phyloP scores from a whole-genome alignment of 2,329 filamentous ascomycete species.

The Podosphaera fusca region DNA sequence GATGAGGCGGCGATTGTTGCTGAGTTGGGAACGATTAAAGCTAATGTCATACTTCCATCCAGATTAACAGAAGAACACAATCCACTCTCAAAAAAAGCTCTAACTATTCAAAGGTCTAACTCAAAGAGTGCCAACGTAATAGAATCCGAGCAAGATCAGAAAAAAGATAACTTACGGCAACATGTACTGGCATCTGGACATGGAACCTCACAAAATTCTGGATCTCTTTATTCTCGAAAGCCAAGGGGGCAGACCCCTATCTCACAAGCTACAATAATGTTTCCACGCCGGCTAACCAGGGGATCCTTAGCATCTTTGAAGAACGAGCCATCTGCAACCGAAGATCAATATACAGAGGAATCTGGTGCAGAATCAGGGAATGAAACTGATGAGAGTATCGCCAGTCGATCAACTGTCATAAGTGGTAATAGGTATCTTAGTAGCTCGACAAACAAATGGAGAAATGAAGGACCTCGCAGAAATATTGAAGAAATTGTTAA shows the following conservation, averaged over 20 bases:
- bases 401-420: conserved; percentile 12
- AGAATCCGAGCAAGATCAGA: conserved; percentile 2
- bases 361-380: conserved; percentile 14
- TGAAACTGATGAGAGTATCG: conserved; percentile 16
- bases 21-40: conserved; percentile 14
- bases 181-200: conserved; percentile 8
- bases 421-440: conserved; percentile 5
- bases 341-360: conserved; percentile 8
- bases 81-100: conserved; percentile 3
- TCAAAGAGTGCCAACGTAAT: conserved; percentile 9
- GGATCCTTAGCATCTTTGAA: conserved; percentile 7
- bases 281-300: conserved; percentile 6
- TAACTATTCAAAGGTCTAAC: conserved; percentile 13
- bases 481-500: conserved; percentile 12
- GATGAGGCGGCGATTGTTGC: conserved; percentile 14
- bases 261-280: conserved; percentile 6
- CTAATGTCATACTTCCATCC: conserved; percentile 11
- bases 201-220: conserved; percentile 10
- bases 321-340: conserved; percentile 3
- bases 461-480: conserved; percentile 8
- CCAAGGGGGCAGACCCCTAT: conserved; percentile 5
- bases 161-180: conserved; percentile 8
- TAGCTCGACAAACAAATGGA: conserved; percentile 9
- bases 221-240: conserved; percentile 9
- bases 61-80: conserved; percentile 13